These are phyloP conservation scores for Neovahlkampfia damariscottae DNA, from an alignment of 78 protist genomes.

Conservation along the genomic window DNA sequence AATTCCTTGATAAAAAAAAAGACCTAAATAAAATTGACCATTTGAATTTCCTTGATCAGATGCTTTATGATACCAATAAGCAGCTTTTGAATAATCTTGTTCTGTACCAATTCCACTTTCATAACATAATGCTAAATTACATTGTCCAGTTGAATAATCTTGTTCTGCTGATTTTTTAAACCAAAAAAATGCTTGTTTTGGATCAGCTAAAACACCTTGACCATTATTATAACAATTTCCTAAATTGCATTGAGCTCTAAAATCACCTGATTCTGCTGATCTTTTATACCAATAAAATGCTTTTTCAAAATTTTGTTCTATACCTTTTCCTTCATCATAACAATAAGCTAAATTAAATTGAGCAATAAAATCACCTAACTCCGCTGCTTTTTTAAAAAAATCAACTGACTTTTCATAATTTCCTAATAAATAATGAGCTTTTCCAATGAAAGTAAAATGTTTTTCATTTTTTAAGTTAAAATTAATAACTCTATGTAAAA, in stretches of 20 bases:
- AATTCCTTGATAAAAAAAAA: background rate
- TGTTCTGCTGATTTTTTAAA: background rate
- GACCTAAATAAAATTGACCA: background rate
- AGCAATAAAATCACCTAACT: no score
- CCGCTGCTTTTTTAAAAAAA: no score
- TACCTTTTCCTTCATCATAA: no score
- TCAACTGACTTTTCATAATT: no score
- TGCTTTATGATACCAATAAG: background rate
- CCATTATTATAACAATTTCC: background rate
- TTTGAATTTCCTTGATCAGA: background rate
- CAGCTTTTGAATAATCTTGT: background rate
- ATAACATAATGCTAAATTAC: background rate
- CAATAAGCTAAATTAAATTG: no score
- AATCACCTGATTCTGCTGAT: background rate
- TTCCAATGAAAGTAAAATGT: no score
- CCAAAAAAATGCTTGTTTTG: background rate
- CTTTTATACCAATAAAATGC: no score
- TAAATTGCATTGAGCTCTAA: background rate
- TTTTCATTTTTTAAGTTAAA: no score
- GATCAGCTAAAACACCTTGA: background rate
- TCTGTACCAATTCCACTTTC: background rate
- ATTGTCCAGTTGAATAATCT: background rate
- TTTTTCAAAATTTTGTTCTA: no score
- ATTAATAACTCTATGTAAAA: no score
- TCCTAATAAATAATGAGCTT: no score